These are phyloP conservation scores for Penicillium roqueforti DNA, from an alignment of 495 filamentous ascomycete genomes.

Conservation along the genomic window DNA sequence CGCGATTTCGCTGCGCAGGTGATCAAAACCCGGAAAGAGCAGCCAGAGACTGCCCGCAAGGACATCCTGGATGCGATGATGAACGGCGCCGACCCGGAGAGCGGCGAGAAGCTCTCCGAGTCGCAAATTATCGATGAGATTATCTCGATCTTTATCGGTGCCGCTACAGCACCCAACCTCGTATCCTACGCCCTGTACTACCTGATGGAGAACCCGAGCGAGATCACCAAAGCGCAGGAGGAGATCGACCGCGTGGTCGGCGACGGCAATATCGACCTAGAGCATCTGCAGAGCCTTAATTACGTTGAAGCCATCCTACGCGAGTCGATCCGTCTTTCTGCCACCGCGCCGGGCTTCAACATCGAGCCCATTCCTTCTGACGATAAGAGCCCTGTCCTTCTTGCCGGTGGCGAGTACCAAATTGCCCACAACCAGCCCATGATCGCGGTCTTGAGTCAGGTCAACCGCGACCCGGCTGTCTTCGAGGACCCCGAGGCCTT, in stretches of 20 bases:
- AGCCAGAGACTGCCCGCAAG: constrained; percentile 45
- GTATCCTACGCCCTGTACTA: constrained; percentile 39
- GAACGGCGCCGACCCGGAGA: constrained; percentile 59
- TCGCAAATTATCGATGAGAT: constrained; percentile 62
- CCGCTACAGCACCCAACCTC: constrained; percentile 35
- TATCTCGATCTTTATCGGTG: constrained; percentile 40
- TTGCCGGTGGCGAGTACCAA: constrained; percentile 64
- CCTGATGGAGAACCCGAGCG: constrained; percentile 31
- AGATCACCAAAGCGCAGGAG: constrained; percentile 30
- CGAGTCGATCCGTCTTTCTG: constrained; percentile 66
- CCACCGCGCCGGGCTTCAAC: constrained; percentile 64
- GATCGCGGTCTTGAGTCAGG: constrained; percentile 57
- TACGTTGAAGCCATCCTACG: constrained; percentile 66
- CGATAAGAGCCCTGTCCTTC: constrained; percentile 44
- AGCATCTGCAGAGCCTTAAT: constrained; percentile 60
- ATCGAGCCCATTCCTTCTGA: constrained; percentile 50
- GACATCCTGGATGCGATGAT: constrained; percentile 69
- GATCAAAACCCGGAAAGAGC: constrained; percentile 49
- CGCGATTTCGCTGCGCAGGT: constrained; percentile 53
- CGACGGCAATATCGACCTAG: constrained; percentile 29
- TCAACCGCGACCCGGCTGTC: constrained; percentile 66
- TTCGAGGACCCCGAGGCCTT: constrained; percentile 63
- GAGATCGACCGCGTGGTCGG: constrained; percentile 35
- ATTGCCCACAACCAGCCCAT: constrained; percentile 57
- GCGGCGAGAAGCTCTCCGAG: constrained; percentile 57